Evolutionary conservation across 192 early-diverging fungal genomes (phyloP).

Genomic region (Nowakowskiella sp.): DNA sequence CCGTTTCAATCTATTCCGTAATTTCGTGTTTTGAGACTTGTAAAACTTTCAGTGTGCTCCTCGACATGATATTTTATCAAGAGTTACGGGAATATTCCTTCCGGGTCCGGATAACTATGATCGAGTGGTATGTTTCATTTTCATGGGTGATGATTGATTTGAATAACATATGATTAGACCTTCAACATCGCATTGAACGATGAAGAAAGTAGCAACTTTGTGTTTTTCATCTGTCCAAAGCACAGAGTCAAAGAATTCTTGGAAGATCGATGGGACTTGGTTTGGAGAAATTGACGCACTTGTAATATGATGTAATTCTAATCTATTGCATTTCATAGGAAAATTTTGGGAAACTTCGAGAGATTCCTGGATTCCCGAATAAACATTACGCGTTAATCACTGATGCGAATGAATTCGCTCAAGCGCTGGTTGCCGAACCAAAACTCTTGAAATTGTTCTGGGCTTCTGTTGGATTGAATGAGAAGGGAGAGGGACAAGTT

Average conservation of each 20-base stretch:
- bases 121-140: constrained; percentile 18
- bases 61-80: constrained; percentile 41
- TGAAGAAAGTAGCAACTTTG: constrained; percentile 40
- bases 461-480: constrained; percentile 30
- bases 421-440: constrained; percentile 37
- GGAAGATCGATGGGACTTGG: constrained; percentile 58
- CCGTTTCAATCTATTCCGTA: no score
- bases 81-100: constrained; percentile 11
- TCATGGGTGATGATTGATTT: constrained; percentile 25
- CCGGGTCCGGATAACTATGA: constrained; percentile 3
- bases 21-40: constrained; percentile 3
- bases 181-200: constrained; percentile 28
- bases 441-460: constrained; percentile 33
- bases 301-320: not conserved
- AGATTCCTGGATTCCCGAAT: constrained; percentile 28
- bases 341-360: constrained; percentile 29
- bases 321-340: constrained; percentile 12
- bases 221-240: constrained; percentile 62
- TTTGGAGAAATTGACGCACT: constrained; percentile 32
- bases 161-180: constrained; percentile 31
- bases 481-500: constrained; percentile 23
- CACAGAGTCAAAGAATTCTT: constrained; percentile 42
- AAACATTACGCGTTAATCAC: constrained; percentile 40
- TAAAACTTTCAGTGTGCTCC: constrained; percentile 38
- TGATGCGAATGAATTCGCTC: constrained; percentile 48